Evolutionary conservation across 257 asterid genomes (phyloP).

Genomic region (Penstemon eatonii): DNA sequence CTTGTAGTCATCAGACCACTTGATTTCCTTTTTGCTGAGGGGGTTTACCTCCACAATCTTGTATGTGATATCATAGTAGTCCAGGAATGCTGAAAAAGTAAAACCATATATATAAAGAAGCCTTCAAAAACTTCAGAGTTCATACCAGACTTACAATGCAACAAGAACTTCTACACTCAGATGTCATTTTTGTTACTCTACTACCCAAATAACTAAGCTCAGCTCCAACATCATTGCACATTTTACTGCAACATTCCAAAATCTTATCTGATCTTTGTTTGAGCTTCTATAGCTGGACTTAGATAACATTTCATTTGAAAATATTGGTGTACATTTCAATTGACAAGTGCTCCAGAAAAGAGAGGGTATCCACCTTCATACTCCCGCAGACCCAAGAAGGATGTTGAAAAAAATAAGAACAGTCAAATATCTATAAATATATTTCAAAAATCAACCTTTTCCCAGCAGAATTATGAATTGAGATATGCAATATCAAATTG

Average conservation of each 20-base stretch:
- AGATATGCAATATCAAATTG: too few relatives aligned
- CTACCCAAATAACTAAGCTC: too few relatives aligned
- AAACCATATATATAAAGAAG: background rate
- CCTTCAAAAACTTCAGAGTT: background rate
- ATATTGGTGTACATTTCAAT: background rate
- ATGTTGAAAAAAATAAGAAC: too few relatives aligned
- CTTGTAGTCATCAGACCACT: constrained; percentile 83
- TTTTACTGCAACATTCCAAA: background rate
- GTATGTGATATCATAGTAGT: too few relatives aligned
- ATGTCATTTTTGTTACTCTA: too few relatives aligned
- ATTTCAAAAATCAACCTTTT: too few relatives aligned
- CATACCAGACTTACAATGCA: background rate
- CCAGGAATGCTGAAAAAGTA: constrained; percentile 66
- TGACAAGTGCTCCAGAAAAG: constrained; percentile 9
- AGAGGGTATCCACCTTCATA: background rate
- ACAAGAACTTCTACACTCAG: background rate
- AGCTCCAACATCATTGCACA: background rate
- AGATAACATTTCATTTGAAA: too few relatives aligned
- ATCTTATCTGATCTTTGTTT: too few relatives aligned
- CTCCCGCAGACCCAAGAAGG: too few relatives aligned
- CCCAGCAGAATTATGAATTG: too few relatives aligned
- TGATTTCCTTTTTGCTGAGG: constrained; percentile 75
- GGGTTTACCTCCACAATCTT: constrained; percentile 82
- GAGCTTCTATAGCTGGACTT: too few relatives aligned
- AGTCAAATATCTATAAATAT: too few relatives aligned